These are phyloP conservation scores for Xylariaceae sp. DNA, from an alignment of 2,329 filamentous ascomycete species.

Conservation along the genomic window DNA sequence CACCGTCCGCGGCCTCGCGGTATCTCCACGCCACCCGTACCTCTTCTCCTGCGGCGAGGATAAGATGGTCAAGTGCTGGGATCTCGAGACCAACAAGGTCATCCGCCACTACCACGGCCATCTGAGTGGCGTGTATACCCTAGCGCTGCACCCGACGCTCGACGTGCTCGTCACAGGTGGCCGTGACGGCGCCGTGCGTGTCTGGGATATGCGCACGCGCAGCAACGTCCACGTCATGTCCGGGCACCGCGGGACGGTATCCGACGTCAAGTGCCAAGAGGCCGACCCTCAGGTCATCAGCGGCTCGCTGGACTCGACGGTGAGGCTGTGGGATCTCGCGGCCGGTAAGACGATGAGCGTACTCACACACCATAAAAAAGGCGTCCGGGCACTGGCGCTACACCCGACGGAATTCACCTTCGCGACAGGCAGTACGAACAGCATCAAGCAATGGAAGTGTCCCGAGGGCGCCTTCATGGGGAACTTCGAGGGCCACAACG, in stretches of 20 bases:
- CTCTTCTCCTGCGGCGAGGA: conserved; percentile 97
- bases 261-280: conserved; percentile 88
- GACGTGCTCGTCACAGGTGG: conserved; percentile 94
- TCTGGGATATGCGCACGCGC: conserved; percentile 98
- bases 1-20: conserved; percentile 84
- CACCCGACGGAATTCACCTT: conserved; percentile 97
- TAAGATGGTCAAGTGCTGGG: conserved; percentile 99
- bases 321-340: conserved; percentile 90
- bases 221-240: conserved; percentile 91
- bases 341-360: conserved; percentile 96
- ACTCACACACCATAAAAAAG: conserved; percentile 97
- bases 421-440: conserved; percentile 82
- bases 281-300: conserved; percentile 94
- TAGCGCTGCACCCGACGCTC: conserved; percentile 88
- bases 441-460: conserved; percentile 99
- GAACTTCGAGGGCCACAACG: conserved; percentile 94
- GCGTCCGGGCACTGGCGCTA: conserved; percentile 75
- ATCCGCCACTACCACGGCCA: conserved; percentile 98
- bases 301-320: conserved; percentile 85
- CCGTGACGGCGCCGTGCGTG: conserved; percentile 86
- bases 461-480: conserved; percentile 98
- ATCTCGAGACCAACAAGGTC: conserved; percentile 98
- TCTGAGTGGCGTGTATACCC: conserved; percentile 88
- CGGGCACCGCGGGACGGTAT: conserved; percentile 87
- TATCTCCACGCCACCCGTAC: conserved; percentile 91